phyloP scores from a whole-genome alignment of 116 monocot species.

The Cymodocea nodosa region DNA sequence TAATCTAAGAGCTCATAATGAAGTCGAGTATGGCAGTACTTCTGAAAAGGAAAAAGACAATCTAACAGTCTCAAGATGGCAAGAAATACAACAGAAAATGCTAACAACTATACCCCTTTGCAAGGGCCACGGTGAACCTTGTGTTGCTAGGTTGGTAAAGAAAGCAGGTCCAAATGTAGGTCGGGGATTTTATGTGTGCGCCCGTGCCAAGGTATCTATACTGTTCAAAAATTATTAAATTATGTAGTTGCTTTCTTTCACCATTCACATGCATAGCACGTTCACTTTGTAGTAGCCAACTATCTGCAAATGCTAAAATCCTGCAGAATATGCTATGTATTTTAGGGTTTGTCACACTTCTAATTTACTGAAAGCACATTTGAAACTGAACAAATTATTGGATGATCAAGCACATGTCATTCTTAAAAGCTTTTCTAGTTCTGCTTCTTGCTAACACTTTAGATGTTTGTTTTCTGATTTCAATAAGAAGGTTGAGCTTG shows the following conservation, averaged over 20 bases:
- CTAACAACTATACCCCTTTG: slow-evolving; percentile 79
- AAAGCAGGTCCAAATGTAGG: slow-evolving; percentile 80
- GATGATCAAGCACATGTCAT: too few species aligned
- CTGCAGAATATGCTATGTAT: too few species aligned
- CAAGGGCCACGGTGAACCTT: slow-evolving; percentile 89
- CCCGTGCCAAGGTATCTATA: slow-evolving; percentile 72
- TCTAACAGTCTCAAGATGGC: slow-evolving; percentile 59
- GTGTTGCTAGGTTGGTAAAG: slow-evolving; percentile 89
- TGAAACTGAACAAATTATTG: too few species aligned
- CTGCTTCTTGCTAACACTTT: too few species aligned
- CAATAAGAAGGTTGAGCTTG: too few species aligned
- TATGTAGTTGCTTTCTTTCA: neutral
- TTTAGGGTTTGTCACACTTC: too few species aligned
- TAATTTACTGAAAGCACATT: too few species aligned
- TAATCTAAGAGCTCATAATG: slow-evolving; percentile 6
- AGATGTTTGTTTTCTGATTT: too few species aligned
- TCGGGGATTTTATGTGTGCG: slow-evolving; percentile 79
- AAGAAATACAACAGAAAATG: slow-evolving; percentile 80
- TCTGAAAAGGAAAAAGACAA: slow-evolving; percentile 25
- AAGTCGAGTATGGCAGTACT: slow-evolving; percentile 10
- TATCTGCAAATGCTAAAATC: too few species aligned
- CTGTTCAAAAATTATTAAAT: neutral
- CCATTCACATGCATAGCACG: neutral
- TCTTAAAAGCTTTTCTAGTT: too few species aligned
- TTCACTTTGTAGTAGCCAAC: too few species aligned